Evolutionary conservation across 2,329 filamentous ascomycete genomes (phyloP), one percentile per base, ranked within the genome.

Genomic region (Penicillium fuscoglaucum): DNA sequence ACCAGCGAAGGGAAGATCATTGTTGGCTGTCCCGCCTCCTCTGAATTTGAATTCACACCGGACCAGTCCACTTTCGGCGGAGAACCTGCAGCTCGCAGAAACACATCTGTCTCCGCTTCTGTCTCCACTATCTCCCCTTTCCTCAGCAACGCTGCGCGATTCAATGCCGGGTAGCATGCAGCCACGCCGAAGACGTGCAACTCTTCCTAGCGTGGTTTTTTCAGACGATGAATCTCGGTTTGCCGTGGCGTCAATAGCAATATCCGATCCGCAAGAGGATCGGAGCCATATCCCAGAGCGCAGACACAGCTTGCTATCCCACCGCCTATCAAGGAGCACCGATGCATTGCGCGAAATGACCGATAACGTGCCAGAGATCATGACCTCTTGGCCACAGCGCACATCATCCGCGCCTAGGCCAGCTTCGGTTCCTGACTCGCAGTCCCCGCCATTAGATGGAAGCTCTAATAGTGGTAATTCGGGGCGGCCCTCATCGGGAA

Each of bases 301-400:
- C 24, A 61, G 62, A 24, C 65, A 62, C 12, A 65, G 60, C 37
- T 52, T 66, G n/a, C 58, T 69, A 7, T 72, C 67, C 53, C 62
- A 66, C 15, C 78, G 78, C 51, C 72, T 79, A 26, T 81, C 79
- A 9, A 72, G 76, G 54, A 81, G 79, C 61, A 76, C 75, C 24
- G 73, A 72, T 54, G 76, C 71, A 9, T 68, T 80, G 33, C 72
- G 72, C 28, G 67, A 75, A 13, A 63, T 74, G 39, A 69, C 69
- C 21, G 69, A 65, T 37, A 67, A 72, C 26, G 70, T 76, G 57
- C 72, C 69, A 31, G 74, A 78, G 67, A 73, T 73, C 13, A 72
- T 76, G 10, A 73, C 75, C 15, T 71, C 74, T 55, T 79, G 76
- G 78, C 70, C 75, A 37, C 68, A 74, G 35, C 75, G 74, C 31